Evolutionary conservation across 305 asterid genomes (phyloP).

Genomic region (Lippia alba): DNA sequence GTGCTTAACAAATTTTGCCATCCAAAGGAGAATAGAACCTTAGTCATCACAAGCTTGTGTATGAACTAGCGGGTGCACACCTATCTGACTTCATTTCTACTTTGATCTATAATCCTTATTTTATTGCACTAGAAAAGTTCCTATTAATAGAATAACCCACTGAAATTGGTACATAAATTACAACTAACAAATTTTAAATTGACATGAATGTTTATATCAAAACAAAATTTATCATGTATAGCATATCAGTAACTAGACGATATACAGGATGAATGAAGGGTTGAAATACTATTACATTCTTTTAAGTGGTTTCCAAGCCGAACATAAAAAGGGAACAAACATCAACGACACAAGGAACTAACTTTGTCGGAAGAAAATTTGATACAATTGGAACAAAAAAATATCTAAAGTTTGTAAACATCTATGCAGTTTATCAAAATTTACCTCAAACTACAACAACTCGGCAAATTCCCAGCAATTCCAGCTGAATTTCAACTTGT

Average conservation of each 20-base stretch:
- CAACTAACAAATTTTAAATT: background rate
- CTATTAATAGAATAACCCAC: background rate
- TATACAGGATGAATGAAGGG: background rate
- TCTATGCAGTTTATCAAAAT: background rate
- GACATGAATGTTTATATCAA: slow-evolving; percentile 6
- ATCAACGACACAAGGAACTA: background rate
- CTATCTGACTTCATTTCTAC: background rate
- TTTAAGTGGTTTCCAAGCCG: slow-evolving; percentile 2
- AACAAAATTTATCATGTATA: background rate
- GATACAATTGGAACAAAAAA: background rate
- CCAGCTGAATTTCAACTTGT: slow-evolving; percentile 15
- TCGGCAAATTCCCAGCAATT: slow-evolving; percentile 4
- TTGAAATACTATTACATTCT: slow-evolving; percentile 2
- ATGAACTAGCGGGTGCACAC: background rate
- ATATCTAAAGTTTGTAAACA: background rate
- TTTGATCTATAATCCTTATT: slow-evolving; percentile 1
- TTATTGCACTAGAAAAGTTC: background rate
- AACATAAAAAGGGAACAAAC: background rate
- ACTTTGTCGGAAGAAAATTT: background rate
- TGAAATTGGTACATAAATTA: background rate
- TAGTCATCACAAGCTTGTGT: background rate
- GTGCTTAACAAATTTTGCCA: background rate
- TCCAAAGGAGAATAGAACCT: slow-evolving; percentile 13
- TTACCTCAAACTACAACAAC: slow-evolving; percentile 12
- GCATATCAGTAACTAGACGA: too few species aligned